Conservation (phyloP, 192 early-diverging fungal species). For the Podila clonocystis region DNA sequence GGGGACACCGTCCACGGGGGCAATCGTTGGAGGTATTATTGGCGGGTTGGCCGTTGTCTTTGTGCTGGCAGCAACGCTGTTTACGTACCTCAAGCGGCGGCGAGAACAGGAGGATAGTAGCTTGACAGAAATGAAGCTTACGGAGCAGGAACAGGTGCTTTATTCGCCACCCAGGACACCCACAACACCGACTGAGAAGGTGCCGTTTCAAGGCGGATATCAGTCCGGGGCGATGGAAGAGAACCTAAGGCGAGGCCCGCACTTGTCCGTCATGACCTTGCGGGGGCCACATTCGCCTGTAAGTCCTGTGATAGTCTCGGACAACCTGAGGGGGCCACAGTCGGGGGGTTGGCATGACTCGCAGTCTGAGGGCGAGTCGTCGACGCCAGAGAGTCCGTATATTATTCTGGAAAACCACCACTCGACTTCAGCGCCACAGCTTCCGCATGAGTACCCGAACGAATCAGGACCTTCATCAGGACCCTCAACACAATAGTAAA, state of each 20-base stretch:
- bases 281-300: not conserved
- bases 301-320: not conserved
- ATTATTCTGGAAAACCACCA: not conserved
- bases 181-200: not conserved
- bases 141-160: not conserved
- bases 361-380: not conserved
- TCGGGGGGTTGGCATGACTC: not conserved
- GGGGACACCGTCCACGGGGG: not conserved
- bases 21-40: not conserved
- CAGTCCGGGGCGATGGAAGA: not conserved
- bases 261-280: not conserved
- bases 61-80: not conserved
- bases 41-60: not conserved
- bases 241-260: not conserved
- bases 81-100: not conserved
- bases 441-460: too few relatives aligned
- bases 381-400: not conserved
- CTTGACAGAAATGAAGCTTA: not conserved
- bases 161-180: not conserved
- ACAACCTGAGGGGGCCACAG: not conserved
- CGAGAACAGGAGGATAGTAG: not conserved
- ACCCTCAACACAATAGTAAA: too few relatives aligned
- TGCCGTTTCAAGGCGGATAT: not conserved
- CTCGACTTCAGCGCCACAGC: not conserved
- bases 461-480: too few relatives aligned